Evolutionary conservation across 148 eudicot genomes (phyloP), one percentile per base, ranked within the genome.

Genomic region (Persicaria maculosa): DNA sequence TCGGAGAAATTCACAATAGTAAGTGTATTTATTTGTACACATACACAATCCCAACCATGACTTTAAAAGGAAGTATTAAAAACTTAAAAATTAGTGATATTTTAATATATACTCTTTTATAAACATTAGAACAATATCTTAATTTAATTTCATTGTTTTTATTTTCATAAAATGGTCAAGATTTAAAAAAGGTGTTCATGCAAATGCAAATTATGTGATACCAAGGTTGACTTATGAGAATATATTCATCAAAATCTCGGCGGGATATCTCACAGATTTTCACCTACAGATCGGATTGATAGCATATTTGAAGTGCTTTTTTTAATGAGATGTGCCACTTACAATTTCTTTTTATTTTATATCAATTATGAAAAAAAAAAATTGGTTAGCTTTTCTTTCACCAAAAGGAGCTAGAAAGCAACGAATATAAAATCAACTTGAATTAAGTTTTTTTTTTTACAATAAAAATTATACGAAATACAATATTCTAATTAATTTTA

Each of bases 271-370:
- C 46, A 3, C 4, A 5, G 70, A 65, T 65, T 40, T 65, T 43
- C 70, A 65, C 70, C 47, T 11, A 65, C 47, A 65, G 17, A 65
- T 43, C n/a, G 47, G 17, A 65, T 43, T 40, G 47, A 3, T 36
- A 65, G 70, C 46, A 65, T 65, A 65, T 62, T 62, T 36, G n/a
- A 62, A 31, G 68, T 62, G 68, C 40, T 62, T 62, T 62, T 20
- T 20, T 11, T 8, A 31, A 31, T 2, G 19, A 25, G 9, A 20
- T 6, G 2, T 57, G 31, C 22, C 64, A 57, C 25, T 57, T 57
- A 20, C 54, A 50, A 9, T 50, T 50, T 14, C 5, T 50, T 50
- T 50, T 50, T 4, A 57, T 22, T 0, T 22, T 22, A 0, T 22
- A 22, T 22, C 25, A 22, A 22, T 20, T 31, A 31, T 31, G 0